Percentiles rank a stretch among this genome's conserved stretches.
phyloP scores from a whole-genome alignment of 2,329 filamentous ascomycete species.

The Diaporthe ampelina region DNA sequence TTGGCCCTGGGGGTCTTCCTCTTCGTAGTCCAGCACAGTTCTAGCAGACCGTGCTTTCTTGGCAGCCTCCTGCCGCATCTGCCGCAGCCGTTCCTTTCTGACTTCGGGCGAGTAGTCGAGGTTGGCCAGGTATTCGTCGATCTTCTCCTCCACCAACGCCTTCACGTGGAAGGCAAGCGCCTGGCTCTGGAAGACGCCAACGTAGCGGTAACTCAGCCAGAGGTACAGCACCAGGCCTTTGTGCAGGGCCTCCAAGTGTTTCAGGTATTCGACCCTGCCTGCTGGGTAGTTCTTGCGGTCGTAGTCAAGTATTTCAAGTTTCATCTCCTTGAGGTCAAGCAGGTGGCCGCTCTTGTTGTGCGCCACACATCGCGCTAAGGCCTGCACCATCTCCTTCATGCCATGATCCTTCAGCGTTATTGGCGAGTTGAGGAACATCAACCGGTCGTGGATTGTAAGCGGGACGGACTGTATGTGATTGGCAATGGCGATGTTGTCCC shows the following conservation, averaged over 20 bases:
- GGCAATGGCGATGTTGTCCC: conserved; percentile 75
- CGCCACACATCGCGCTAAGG: conserved; percentile 79
- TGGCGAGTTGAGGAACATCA: conserved; percentile 82
- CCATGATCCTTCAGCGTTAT: conserved; percentile 66
- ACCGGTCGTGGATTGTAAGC: conserved; percentile 80
- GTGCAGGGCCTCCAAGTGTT: conserved; percentile 82
- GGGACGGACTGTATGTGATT: conserved; percentile 81
- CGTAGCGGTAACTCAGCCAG: conserved; percentile 93
- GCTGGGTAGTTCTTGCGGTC: conserved; percentile 58
- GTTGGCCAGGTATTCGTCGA: conserved; percentile 73
- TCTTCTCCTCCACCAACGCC: conserved; percentile 79
- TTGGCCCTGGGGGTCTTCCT: conserved; percentile 9
- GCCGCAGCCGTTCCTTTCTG: conserved; percentile 44
- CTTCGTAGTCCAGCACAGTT: conserved; percentile 44
- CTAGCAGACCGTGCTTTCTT: conserved; percentile 43
- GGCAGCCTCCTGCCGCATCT: conserved; percentile 41
- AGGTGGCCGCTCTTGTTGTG: conserved; percentile 76
- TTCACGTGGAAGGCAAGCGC: conserved; percentile 85
- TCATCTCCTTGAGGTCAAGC: conserved; percentile 77
- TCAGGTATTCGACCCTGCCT: conserved; percentile 69
- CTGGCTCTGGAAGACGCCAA: conserved; percentile 83
- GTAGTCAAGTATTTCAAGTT: conserved; percentile 81
- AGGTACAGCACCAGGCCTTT: conserved; percentile 87
- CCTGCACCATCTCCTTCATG: conserved; percentile 66
- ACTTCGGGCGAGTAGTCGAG: conserved; percentile 64